Base-by-base conservation (phyloP, 768 basidiomycete genomes). In the Suillus americanus region DNA sequence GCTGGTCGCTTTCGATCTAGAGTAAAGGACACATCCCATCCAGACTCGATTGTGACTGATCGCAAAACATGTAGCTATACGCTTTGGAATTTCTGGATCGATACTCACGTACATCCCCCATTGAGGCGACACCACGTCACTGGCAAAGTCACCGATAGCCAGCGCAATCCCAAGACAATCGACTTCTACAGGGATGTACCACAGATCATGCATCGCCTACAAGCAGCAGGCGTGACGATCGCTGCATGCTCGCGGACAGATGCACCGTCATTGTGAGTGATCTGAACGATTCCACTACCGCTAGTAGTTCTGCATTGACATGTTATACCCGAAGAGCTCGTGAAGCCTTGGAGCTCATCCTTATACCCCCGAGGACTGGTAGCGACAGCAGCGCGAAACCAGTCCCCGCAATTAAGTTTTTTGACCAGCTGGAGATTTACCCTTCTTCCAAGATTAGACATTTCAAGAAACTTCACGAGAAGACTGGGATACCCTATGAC, bases 61-160 rank as follows among this genome's bases (percentile, higher is more conserved):
- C 3, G 61, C 16, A 53, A 20, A 54, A 20, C 55, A 64, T 8
- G 41, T 66, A 93, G 92, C 72, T 94, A 91, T 73, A 95, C 94
- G 0, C 79, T 95, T 7, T 95, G 92, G 93, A 85, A 89, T 64
- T 79, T 94, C 18, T 94, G 92, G 93, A 89, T 95, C 61, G 94
- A 95, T 74, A 87, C 87, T 20, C 89, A 94, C 73, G 81, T 91
- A 60, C 78, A 82, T 51, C 85, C 83, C 37, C 86, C 89, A 8
- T 75, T 91, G 60, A 81, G 75, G 62, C 79, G 83, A 53, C 75
- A 86, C 28, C 79, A 50, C 5, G 25, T 25, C 38, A 69, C 71
- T 16, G 71, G 71, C 13, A 61, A 51, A 9, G 66, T 76, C 28
- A 69, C 69, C 12, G 76, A 77, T 56, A 75, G 68, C 43, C 62